phyloP scores from a whole-genome alignment of 495 filamentous ascomycete species.

The Terfezia boudieri region DNA sequence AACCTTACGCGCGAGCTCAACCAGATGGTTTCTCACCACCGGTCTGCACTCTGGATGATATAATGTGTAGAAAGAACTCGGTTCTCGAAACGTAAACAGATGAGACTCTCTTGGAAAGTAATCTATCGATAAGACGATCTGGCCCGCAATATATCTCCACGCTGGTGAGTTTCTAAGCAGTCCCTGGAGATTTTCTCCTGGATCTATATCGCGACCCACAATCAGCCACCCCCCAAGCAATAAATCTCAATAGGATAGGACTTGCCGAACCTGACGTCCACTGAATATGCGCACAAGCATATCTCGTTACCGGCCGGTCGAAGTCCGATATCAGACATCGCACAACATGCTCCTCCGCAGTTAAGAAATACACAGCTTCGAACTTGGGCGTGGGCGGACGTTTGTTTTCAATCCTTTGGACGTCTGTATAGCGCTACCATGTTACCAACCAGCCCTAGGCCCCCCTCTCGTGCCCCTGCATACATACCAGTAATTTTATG shows the following conservation, averaged over 20 bases:
- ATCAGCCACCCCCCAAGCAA: neutral
- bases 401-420: slow-evolving; percentile 73
- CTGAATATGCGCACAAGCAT: slow-evolving; percentile 54
- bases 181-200: slow-evolving; percentile 9
- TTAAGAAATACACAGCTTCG: slow-evolving; percentile 84
- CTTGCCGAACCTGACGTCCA: slow-evolving; percentile 52
- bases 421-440: slow-evolving; percentile 30
- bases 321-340: slow-evolving; percentile 87
- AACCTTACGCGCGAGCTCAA: slow-evolving; percentile 42
- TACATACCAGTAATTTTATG: slow-evolving; percentile 75
- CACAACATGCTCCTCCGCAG: slow-evolving; percentile 63
- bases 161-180: slow-evolving; percentile 25
- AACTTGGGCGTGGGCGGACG: slow-evolving; percentile 59
- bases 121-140: slow-evolving; percentile 57
- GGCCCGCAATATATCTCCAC: slow-evolving; percentile 46
- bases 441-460: neutral
- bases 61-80: slow-evolving; percentile 79
- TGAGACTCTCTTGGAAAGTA: slow-evolving; percentile 82
- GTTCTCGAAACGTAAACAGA: slow-evolving; percentile 74
- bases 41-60: slow-evolving; percentile 80
- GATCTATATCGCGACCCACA: neutral
- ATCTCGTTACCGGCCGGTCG: slow-evolving; percentile 36
- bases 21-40: slow-evolving; percentile 58
- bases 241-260: neutral
- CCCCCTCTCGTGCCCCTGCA: neutral